Conservation (phyloP, 352 stramenopile species). For the Peronospora farinosa region DNA sequence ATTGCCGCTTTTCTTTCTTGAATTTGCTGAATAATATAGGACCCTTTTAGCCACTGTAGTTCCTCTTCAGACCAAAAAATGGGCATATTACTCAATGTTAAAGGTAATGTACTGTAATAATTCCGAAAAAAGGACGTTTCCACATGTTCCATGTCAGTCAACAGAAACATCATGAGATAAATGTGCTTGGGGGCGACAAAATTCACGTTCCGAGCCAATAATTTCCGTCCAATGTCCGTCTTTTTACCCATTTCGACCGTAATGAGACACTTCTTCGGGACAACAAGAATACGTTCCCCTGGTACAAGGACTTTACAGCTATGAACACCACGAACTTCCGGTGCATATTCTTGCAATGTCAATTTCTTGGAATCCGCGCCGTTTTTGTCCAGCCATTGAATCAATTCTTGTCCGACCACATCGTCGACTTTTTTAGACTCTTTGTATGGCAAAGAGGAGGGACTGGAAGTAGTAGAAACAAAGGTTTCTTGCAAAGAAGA, state of each 20-base stretch:
- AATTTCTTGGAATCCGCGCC: constrained; percentile 78
- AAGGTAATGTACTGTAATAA: constrained; percentile 97
- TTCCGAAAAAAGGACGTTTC: constrained; percentile 84
- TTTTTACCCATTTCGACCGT: constrained; percentile 99
- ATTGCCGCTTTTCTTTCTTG: constrained; percentile 94
- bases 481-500: neutral
- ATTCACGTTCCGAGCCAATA: constrained; percentile 90
- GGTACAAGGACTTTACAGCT: constrained; percentile 78
- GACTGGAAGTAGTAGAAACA: neutral
- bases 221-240: constrained; percentile 91
- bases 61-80: constrained; percentile 98
- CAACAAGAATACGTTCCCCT: constrained; percentile 85
- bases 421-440: constrained; percentile 22
- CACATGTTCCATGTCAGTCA: constrained; percentile 93
- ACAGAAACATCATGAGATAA: constrained; percentile 98
- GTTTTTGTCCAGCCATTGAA: constrained; percentile 67
- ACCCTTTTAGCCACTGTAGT: constrained; percentile 87
- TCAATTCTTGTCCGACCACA: constrained; percentile 54
- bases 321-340: constrained; percentile 91
- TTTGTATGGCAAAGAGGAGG: constrained; percentile 8
- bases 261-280: constrained; percentile 95
- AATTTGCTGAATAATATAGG: constrained; percentile 92
- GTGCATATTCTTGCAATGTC: constrained; percentile 82
- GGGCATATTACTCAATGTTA: constrained; percentile 95
- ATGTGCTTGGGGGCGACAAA: constrained; percentile 99